Percentiles rank a stretch among this genome's conserved stretches.
These are phyloP conservation scores for Melastoma candidum DNA, from an alignment of 441 rosid genomes.

Conservation along the genomic window DNA sequence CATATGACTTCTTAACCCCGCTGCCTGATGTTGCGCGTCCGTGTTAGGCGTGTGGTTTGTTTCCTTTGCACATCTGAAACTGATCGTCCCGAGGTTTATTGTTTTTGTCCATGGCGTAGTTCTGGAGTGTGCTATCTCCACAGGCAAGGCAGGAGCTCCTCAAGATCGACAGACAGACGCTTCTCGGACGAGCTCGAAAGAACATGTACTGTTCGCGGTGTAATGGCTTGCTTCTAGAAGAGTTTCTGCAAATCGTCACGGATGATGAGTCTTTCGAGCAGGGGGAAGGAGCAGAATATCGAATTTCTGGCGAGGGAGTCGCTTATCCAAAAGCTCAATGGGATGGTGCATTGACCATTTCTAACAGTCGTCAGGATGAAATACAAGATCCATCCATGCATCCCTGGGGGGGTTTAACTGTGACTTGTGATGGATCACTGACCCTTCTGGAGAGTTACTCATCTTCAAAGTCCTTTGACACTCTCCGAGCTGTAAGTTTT, in stretches of 20 bases:
- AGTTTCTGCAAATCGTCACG: conserved; percentile 77
- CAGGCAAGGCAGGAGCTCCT: conserved; percentile 62
- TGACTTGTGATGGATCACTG: conserved; percentile 71
- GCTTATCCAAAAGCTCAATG: conserved; percentile 26
- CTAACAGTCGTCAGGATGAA: conserved; percentile 42
- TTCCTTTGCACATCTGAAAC: conserved; percentile 1
- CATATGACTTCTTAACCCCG: too few species aligned
- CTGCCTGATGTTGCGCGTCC: too few species aligned
- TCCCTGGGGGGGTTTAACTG: conserved; percentile 89
- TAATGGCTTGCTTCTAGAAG: conserved; percentile 77
- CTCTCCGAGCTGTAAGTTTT: conserved; percentile 64
- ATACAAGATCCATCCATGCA: conserved; percentile 76
- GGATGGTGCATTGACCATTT: conserved; percentile 27
- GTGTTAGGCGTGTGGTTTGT: conserved; percentile 14
- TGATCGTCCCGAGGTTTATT: conserved; percentile 11
- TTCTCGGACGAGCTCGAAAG: conserved; percentile 90
- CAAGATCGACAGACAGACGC: conserved; percentile 74
- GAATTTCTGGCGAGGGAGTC: conserved; percentile 25
- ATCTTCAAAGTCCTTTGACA: conserved; percentile 56
- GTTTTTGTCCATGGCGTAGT: conserved; percentile 30
- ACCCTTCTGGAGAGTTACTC: conserved; percentile 76
- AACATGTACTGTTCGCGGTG: conserved; percentile 92
- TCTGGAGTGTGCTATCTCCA: conserved; percentile 64
- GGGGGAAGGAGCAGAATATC: conserved; percentile 33
- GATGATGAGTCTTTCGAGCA: conserved; percentile 70